Base-by-base conservation (phyloP, 495 filamentous ascomycete genomes). In the Acidiella bohemica region DNA sequence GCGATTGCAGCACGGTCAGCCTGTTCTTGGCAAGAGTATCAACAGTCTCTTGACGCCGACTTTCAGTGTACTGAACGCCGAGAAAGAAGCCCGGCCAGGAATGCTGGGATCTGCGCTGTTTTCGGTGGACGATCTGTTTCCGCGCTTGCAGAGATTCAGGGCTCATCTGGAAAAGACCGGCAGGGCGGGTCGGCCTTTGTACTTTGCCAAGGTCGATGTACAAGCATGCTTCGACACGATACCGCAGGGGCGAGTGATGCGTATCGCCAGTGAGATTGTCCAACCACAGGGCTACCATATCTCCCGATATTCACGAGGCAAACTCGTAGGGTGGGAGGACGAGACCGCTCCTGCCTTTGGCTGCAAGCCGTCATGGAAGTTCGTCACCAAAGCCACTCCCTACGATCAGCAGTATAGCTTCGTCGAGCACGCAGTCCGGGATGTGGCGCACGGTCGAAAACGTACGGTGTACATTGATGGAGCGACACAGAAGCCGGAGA, bases 211-310 rank as follows among this genome's bases (percentile, higher is more conserved):
- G 57, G 64, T 93, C 11, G 90, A 97, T 57, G 84, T 95, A 20
- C 68, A 84, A 56, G 73, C 84, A 7, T 93, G 90, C 39, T 97
- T 94, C 56, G 90, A 97, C 55, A 93, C 83, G 0, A 94, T 97
- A 32, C 90, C 90, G 0, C 92, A 96, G 51, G 52, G 67, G 26
- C 67, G 67, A 3, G 62, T 95, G n/a, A 50, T 96, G 36, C 47
- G 56, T 17, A 57, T 95, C 12, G 68, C 92, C 32, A 59, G 72
- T 13, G 59, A 62, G 2, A 64, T 94, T 14, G 66, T 80, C 13
- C 68, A 71, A 5, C 68, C 81, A 41, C 60, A 72, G 3, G 60
- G 65, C 16, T 97, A 96, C 55, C 66, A 69, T n/a, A 66, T 88
- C 20, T 63, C 67, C 11, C 84, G 77, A 22, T 79, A 94, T 50